Evolutionary conservation across 2,329 filamentous ascomycete genomes (phyloP), one percentile per base, ranked within the genome.

Genomic region (Xylogone sp.): DNA sequence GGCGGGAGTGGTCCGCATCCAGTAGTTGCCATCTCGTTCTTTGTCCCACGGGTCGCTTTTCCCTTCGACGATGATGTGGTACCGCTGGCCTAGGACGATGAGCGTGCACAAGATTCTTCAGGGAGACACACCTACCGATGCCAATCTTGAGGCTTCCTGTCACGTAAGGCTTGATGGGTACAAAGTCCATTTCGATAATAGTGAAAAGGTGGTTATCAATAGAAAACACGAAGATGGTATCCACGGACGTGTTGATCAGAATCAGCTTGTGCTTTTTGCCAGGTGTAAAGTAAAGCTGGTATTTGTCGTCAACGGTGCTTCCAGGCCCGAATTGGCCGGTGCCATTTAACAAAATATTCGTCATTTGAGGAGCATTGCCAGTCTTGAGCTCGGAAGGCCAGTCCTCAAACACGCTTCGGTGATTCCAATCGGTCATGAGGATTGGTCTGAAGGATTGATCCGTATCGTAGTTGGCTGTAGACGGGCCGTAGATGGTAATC

Each of bases 401-500:
- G 7, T 64, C 39, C 34, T 55, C 19, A 22, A 50, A 57, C 6
- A 54, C 59, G 24, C 60, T 53, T 16, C 45, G 47, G 31, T 68
- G 64, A 43, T 45, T 50, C 66, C 65, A 68, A 48, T 68, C 65
- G 4, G 49, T 50, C 10, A 68, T 49, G 43, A 64, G 55, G 2
- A 68, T 20, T 29, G 50, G 34, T 24, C 66, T 65, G 18, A 64
- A 50, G n/a, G n/a, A n/a, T n/a, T n/a, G n/a, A 50, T 69, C 66
- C 18, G 60, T 58, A 52, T 88, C 83, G 57, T 86, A 86, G 62
- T 83, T 73, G 66, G 8, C 77, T 73, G 3, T 81, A 70, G 61
- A 56, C 1, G 83, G 83, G 0, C 83, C 83, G 48, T 84, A 74
- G 59, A 86, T 82, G 27, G 85, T 67, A 20, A 88, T 77, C 2